A percentile compares a stretch with the other conserved stretches of the same genome.
These are phyloP conservation scores for Ustilago lituana DNA, from an alignment of 1,284 basidiomycete genomes.

Conservation along the genomic window DNA sequence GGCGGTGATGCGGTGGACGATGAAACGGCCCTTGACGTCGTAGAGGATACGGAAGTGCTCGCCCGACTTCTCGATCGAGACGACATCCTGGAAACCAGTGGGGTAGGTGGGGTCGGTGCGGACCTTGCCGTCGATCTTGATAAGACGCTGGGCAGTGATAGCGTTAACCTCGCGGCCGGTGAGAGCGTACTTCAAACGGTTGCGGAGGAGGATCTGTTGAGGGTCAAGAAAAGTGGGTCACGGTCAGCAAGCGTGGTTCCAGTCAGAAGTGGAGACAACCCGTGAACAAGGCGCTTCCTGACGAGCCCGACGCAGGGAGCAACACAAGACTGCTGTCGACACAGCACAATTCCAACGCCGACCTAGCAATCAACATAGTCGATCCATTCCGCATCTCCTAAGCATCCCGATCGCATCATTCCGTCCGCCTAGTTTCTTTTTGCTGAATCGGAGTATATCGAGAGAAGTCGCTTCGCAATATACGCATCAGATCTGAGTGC, in stretches of 20 bases:
- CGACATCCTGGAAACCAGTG: conserved; percentile 96
- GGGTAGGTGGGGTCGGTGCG: conserved; percentile 98
- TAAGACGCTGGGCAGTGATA: conserved; percentile 94
- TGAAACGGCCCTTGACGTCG: conserved; percentile 98
- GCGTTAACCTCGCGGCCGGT: conserved; percentile 93
- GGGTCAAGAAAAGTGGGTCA: not conserved
- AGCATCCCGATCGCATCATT: too few species aligned
- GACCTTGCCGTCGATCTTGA: conserved; percentile 99
- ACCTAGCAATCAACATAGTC: too few species aligned
- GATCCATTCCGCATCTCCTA: too few species aligned
- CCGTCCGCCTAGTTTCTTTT: too few species aligned
- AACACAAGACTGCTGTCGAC: not conserved
- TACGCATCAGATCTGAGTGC: too few species aligned
- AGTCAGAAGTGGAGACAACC: not conserved
- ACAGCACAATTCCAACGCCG: too few species aligned
- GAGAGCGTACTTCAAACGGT: conserved; percentile 98
- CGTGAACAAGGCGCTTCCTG: not conserved
- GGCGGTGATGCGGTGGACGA: conserved; percentile 98
- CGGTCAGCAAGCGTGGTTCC: conserved; percentile 9
- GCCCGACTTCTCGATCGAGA: conserved; percentile 96
- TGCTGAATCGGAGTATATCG: too few species aligned
- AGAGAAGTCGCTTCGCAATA: too few species aligned
- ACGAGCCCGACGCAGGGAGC: conserved; percentile 4
- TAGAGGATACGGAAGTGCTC: conserved; percentile 99
- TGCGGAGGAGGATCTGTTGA: conserved; percentile 85